Base-by-base conservation (phyloP, 805 yeast genomes). In the Candida silvatica region DNA sequence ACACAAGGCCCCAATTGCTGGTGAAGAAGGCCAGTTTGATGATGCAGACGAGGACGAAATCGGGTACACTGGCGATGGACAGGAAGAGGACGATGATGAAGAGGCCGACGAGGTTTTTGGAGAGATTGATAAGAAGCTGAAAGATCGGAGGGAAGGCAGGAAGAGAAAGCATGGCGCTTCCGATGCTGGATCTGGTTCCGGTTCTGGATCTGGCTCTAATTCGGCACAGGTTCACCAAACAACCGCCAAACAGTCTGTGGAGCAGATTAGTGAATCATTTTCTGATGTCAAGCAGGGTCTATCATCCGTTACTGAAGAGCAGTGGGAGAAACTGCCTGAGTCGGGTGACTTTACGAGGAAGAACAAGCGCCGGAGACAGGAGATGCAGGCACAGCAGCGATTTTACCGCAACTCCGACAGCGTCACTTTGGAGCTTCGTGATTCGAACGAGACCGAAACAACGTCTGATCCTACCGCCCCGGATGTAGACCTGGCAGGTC, bases 291-390 rank as follows among this genome's bases (percentile, higher is more conserved):
- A 88, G 49, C 59, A 77, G 19, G 74, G 67, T 1, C 56, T 88
- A 26, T 61, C 77, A 0, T 46, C 55, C 0, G 72, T 90, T 0
- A 64, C 82, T 3, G 71, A 64, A 16, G 81, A 74, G 3, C 79
- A 88, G 48, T 90, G 98, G 98, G 66, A 70, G 4, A 68, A 64
- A 40, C 50, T 90, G 3, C 97, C 97, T 0, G 95, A 86, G 42
- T 92, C 85, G 2, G 82, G 86, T 1, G 97, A 90, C 55, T 62
- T 84, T 48, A 92, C 98, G 0, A 69, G 77, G 48, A 65, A 74
- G 38, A 86, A 86, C 56, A 85, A 87, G 45, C 61, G 97, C 37
- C 61, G 70, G 32, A 62, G 95, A 36, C 54, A 75, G 29, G 66
- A 76, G 36, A 70, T 72, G 31, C 80, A 78, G 48, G 67, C 64